Percentiles rank a stretch among this genome's conserved stretches.
Conservation (phyloP, 768 basidiomycete genomes). For the Tulasnella sp. region DNA sequence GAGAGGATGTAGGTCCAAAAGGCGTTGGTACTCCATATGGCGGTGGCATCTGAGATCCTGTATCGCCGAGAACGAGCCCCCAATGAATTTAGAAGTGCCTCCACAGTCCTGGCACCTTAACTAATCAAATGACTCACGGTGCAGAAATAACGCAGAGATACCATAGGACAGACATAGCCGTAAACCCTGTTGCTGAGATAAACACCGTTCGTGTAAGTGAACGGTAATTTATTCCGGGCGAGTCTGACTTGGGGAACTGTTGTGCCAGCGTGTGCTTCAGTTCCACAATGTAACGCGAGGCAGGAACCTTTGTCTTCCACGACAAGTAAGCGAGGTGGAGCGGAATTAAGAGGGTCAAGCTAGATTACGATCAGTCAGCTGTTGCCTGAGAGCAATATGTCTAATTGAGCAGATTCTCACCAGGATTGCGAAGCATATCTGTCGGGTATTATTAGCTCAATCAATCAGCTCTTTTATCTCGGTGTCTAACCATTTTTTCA, state of each 20-base stretch:
- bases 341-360: conserved; percentile 76
- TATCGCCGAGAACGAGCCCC: conserved; percentile 23
- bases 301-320: conserved; percentile 53
- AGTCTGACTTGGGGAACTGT: conserved; percentile 42
- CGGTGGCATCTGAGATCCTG: conserved; percentile 81
- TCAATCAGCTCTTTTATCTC: not conserved
- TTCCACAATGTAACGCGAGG: conserved; percentile 54
- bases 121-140: conserved; percentile 56
- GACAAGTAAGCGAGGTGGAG: conserved; percentile 74
- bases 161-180: conserved; percentile 66
- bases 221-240: not conserved
- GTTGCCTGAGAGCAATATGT: not conserved
- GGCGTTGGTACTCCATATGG: conserved; percentile 84
- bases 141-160: conserved; percentile 69
- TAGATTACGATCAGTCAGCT: conserved; percentile 19
- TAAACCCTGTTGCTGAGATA: not conserved
- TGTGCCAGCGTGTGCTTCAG: conserved; percentile 52
- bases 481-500: not conserved
- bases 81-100: not conserved
- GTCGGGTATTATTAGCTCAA: conserved; percentile 42
- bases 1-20: conserved; percentile 90
- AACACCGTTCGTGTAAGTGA: not conserved
- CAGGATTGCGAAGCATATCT: conserved; percentile 85
- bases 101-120: not conserved
- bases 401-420: not conserved